A percentile compares a stretch with the other conserved stretches of the same genome.
Conservation (phyloP, 139 green algal species). For the Yamagishiella unicocca region DNA sequence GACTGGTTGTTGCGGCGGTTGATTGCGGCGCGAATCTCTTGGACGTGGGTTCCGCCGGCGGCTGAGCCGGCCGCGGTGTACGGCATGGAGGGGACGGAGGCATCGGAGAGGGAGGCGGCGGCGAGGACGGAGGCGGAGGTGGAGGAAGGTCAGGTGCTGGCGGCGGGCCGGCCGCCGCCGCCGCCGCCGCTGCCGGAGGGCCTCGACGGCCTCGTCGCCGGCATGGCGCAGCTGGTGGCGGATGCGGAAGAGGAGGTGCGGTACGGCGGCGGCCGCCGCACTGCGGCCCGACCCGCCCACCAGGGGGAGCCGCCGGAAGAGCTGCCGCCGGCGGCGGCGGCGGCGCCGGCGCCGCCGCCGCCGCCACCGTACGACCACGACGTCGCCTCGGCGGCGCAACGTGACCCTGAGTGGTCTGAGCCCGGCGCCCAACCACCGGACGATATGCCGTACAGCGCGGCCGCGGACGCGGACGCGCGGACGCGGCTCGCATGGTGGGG, state of each 20-base stretch:
- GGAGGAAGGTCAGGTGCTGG: neutral
- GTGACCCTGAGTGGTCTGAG: no score
- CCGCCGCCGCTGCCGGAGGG: neutral
- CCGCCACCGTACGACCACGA: no score
- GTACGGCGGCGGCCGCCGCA: neutral
- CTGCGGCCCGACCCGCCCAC: neutral
- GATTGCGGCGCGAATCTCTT: neutral
- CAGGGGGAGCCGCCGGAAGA: no score
- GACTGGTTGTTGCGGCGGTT: conserved; percentile 20
- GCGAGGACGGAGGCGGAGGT: neutral
- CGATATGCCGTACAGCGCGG: no score
- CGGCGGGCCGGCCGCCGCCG: neutral
- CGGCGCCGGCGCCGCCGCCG: no score
- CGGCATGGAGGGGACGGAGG: no score
- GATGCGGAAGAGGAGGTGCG: conserved; percentile 2
- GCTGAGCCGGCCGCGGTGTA: neutral
- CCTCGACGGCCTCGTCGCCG: neutral
- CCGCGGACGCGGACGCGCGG: no score
- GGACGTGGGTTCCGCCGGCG: neutral
- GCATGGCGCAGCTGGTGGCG: neutral
- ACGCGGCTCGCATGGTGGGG: no score
- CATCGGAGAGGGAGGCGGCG: neutral
- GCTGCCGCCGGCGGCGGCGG: no score
- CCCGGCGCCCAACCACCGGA: no score
- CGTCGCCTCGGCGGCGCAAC: no score